Base-by-base conservation (phyloP, 306 rosid species). In the Pachyrhizus erosus region DNA sequence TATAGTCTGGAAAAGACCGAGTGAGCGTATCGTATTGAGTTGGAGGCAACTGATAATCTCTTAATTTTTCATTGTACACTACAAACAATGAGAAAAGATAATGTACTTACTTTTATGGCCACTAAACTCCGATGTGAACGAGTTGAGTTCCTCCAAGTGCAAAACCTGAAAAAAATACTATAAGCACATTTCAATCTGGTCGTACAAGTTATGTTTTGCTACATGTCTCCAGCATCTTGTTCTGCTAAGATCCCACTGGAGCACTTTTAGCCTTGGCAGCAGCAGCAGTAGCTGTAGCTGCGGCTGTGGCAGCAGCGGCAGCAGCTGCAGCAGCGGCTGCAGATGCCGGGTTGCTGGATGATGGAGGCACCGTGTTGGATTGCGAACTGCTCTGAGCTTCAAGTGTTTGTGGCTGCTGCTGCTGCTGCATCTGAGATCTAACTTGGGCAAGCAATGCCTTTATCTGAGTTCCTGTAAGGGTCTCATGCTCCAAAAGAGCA, bases 401-500 rank as follows among this genome's bases (percentile, higher is more conserved):
- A 37, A 87, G 84, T 69, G 33, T 69, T 12, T 69, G 74, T 2
- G 54, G 52, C 7, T 69, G 70, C 9, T 33, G 73, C 15, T 74
- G 90, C 70, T 77, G 91, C 77, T 64, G 58, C 55, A 7, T 37
- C 29, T 78, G 87, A 15, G 94, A 89, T 78, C 85, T 83, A 10
- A 90, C 78, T 76, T 90, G 83, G 0, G 90, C 91, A 69, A 94
- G 91, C 77, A 92, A 67, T 9, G 88, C 48, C 87, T 76, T 87
- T 64, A 94, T 94, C 87, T 92, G 96, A 83, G 33, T 90, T 54
- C 98, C 97, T 0, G 97, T 57, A 3, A 94, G 97, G 0, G 98
- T 94, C 81, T 94, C 98, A 0, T 86, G 77, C 82, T 92, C 93
- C 18, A 94, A 80, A 77, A 94, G 83, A 54, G 97, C 97, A 85